Evolutionary conservation across 2,329 filamentous ascomycete genomes (phyloP), one percentile per base, ranked within the genome.

Genomic region (Endocalyx cinctus): DNA sequence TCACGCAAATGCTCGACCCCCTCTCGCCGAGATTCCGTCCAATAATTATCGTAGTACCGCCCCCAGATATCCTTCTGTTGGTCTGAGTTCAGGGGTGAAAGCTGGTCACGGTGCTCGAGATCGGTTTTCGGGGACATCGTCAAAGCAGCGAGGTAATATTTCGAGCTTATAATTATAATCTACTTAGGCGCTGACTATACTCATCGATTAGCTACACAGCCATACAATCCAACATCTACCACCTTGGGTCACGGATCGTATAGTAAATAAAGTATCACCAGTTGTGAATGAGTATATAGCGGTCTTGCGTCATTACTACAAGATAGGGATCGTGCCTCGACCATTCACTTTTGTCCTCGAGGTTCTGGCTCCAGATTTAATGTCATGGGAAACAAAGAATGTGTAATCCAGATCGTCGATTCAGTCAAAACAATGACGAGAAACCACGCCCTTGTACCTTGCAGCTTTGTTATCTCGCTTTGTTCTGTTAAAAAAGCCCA

Each of bases 1-100:
- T 7, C 37, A 41, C 4, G 36, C 42, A 25, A 48, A 45, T 34
- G 28, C 32, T 8, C 42, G 48, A 28, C 11, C 35, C 5, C 37
- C 47, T 6, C 33, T 48, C 1, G 36, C 33, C 8, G 37, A 40
- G 7, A 17, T 41, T 1, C 19, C 39, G 12, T 42, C 50, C 8
- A 46, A 37, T 16, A 41, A 34, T 25, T 23, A 46, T 29, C 44
- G 45, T 31, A 35, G 34, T 8, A 39, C 37, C 15, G 29, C n/a
- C n/a, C n/a, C 29, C 11, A 41, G 38, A 17, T 39, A 49, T 10
- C 47, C 53, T 22, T 25, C 44, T 12, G 41, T 46, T 15, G 48
- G 54, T 22, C 34, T 58, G 35, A 57, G 51, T 30, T 55, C 54
- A 10, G 52, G 54, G 1, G 28, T 55, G 27, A 58, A 54, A 27